phyloP scores from a whole-genome alignment of 2,329 filamentous ascomycete species.

The Fusarium liriodendri region DNA sequence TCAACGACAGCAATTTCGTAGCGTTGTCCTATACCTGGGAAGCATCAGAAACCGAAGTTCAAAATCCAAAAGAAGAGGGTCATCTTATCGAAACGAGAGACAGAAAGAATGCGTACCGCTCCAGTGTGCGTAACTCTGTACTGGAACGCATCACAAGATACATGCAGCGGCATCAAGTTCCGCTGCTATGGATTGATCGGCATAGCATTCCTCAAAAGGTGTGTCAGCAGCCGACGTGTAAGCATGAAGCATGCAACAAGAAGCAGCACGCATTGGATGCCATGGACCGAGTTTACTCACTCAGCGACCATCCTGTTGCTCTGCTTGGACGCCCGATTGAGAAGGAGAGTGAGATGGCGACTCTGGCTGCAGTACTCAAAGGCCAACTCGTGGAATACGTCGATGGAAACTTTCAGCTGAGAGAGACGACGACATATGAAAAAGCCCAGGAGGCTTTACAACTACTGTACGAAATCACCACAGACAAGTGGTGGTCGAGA shows the following conservation, averaged over 20 bases:
- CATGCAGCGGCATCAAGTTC: slow-evolving; percentile 34
- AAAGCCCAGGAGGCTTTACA: slow-evolving; percentile 31
- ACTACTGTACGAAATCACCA: slow-evolving; percentile 40
- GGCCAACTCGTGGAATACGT: slow-evolving; percentile 28
- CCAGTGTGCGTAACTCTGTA: slow-evolving; percentile 40
- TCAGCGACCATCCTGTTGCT: slow-evolving; percentile 45
- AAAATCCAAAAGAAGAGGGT: not conserved
- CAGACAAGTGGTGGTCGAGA: slow-evolving; percentile 45
- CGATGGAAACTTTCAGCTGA: slow-evolving; percentile 17
- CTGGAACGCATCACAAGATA: slow-evolving; percentile 39
- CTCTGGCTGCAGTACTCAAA: slow-evolving; percentile 27
- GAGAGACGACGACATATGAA: not conserved
- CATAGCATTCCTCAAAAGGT: slow-evolving; percentile 43
- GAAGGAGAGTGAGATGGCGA: slow-evolving; percentile 16
- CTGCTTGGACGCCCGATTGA: slow-evolving; percentile 39
- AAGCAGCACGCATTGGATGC: slow-evolving; percentile 44
- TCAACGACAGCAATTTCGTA: slow-evolving; percentile 14
- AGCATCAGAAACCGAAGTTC: slow-evolving; percentile 17
- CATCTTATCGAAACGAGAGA: slow-evolving; percentile 23
- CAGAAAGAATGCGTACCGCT: slow-evolving; percentile 1
- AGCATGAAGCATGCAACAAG: slow-evolving; percentile 32
- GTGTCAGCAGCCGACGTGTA: slow-evolving; percentile 27
- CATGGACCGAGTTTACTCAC: slow-evolving; percentile 49
- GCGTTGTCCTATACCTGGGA: slow-evolving; percentile 34
- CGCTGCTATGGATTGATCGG: slow-evolving; percentile 45